phyloP scores from a whole-genome alignment of 331 rosid genomes.

The Rosa hybrid region DNA sequence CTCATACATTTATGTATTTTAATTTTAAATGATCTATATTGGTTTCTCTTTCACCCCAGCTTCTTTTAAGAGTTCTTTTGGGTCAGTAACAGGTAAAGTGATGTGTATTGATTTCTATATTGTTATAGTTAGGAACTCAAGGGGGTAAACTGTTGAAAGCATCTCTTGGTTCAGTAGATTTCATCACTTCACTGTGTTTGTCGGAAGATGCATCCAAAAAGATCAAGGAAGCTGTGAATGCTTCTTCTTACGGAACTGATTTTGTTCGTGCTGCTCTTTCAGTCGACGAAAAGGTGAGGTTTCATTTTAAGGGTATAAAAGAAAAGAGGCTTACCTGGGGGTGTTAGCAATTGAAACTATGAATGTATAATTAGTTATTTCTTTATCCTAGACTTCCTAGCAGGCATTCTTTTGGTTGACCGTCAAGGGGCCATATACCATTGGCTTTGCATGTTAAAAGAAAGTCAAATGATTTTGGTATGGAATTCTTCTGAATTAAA shows the following conservation, averaged over 20 bases:
- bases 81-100: slow-evolving; percentile 27
- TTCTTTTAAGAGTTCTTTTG: slow-evolving; percentile 10
- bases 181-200: slow-evolving; percentile 78
- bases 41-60: slow-evolving; percentile 8
- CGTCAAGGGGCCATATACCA: background rate
- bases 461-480: background rate
- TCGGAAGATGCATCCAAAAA: slow-evolving; percentile 63
- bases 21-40: background rate
- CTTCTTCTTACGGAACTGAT: slow-evolving; percentile 83
- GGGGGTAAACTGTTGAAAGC: slow-evolving; percentile 65
- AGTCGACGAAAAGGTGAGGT: slow-evolving; percentile 71
- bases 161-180: slow-evolving; percentile 94
- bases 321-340: background rate
- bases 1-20: background rate
- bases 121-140: slow-evolving; percentile 64
- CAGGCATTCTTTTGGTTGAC: too few species aligned
- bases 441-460: background rate
- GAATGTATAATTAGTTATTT: background rate
- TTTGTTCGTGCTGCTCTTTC: slow-evolving; percentile 96
- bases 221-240: slow-evolving; percentile 82
- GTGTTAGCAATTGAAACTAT: background rate
- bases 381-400: background rate
- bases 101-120: slow-evolving; percentile 36
- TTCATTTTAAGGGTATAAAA: background rate
- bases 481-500: background rate